These are phyloP conservation scores for Fraxinus sp. DNA, from an alignment of 305 asterid genomes.

Conservation along the genomic window DNA sequence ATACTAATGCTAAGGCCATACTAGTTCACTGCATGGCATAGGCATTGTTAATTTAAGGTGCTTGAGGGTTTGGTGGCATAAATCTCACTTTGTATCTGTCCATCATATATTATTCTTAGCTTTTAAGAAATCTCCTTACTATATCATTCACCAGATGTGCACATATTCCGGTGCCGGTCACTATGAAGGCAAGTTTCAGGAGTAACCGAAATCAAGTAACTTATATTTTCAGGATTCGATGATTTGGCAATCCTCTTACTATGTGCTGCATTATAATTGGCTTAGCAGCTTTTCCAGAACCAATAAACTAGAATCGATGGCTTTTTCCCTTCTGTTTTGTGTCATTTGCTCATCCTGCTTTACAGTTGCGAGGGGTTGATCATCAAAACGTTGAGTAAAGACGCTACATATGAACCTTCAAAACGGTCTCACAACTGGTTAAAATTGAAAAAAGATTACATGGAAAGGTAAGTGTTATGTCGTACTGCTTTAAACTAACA, in stretches of 20 bases:
- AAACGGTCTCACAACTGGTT: constrained; percentile 90
- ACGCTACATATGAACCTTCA: constrained; percentile 96
- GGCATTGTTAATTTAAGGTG: not conserved
- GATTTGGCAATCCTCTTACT: constrained; percentile 21
- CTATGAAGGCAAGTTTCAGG: constrained; percentile 4
- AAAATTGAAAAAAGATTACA: constrained; percentile 87
- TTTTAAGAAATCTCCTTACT: not conserved
- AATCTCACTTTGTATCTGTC: not conserved
- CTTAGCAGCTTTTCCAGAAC: constrained; percentile 9
- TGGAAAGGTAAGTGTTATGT: constrained; percentile 62
- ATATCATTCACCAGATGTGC: not conserved
- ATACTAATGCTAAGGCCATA: not conserved
- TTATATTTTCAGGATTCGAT: not conserved
- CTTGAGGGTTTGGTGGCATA: not conserved
- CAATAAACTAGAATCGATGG: constrained; percentile 5
- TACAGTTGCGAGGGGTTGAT: constrained; percentile 90
- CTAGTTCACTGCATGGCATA: not conserved
- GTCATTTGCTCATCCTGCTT: constrained; percentile 20
- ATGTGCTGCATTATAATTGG: not conserved
- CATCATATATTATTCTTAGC: not conserved
- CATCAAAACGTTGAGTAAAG: constrained; percentile 83
- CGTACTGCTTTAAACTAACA: constrained; percentile 15
- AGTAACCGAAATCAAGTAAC: not conserved
- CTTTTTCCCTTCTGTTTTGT: constrained; percentile 11
- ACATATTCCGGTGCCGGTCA: not conserved